Evolutionary conservation across 257 asterid genomes (phyloP).

Genomic region (Solanum sitiens): DNA sequence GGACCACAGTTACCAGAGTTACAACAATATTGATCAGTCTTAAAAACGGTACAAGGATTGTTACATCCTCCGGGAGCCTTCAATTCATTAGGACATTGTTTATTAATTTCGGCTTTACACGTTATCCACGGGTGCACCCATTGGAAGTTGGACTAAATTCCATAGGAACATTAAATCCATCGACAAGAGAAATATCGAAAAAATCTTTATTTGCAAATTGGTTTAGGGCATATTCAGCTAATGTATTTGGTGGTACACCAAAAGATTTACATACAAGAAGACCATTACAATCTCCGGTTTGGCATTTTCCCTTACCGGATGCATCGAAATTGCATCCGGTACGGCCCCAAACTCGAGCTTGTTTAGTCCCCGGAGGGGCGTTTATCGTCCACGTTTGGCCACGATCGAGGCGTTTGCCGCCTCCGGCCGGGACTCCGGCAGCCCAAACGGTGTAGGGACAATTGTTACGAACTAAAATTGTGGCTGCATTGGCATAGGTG

Average conservation of each 20-base stretch:
- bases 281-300: conserved; percentile 19
- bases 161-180: conserved; percentile 21
- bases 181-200: conserved; percentile 13
- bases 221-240: conserved; percentile 20
- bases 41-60: conserved; percentile 28
- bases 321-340: conserved; percentile 34
- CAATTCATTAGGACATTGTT: conserved; percentile 28
- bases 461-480: conserved; percentile 33
- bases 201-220: conserved; percentile 15
- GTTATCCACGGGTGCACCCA: background rate
- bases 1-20: conserved; percentile 34
- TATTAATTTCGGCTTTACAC: conserved; percentile 29
- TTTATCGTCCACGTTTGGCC: conserved; percentile 41
- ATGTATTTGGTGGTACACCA: conserved; percentile 16
- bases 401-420: conserved; percentile 26
- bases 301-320: conserved; percentile 14
- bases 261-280: conserved; percentile 9
- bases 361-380: conserved; percentile 19
- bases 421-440: conserved; percentile 32
- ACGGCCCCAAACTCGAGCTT: conserved; percentile 34
- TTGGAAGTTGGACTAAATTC: conserved; percentile 7
- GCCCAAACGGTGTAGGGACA: conserved; percentile 44
- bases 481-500: conserved; percentile 17
- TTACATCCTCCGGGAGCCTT: conserved; percentile 32
- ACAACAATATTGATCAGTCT: conserved; percentile 30